A percentile compares a stretch with the other conserved stretches of the same genome.
Evolutionary conservation across 2,329 filamentous ascomycete genomes (phyloP).

Genomic region (Aureobasidium sp.): DNA sequence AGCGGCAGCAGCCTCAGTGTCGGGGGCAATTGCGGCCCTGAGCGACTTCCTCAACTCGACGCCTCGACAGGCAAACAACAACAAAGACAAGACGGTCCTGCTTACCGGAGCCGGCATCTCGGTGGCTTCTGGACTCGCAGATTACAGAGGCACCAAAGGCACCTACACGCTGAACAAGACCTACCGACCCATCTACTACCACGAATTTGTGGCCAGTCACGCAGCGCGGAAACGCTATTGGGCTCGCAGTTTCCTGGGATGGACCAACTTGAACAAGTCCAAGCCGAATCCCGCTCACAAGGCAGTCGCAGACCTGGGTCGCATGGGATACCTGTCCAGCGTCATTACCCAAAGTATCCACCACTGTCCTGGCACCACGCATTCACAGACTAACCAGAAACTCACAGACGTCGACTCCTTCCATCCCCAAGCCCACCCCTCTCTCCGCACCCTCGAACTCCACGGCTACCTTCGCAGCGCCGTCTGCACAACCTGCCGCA

Average conservation of each 20-base stretch:
- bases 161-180: conserved; percentile 89
- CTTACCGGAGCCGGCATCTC: conserved; percentile 85
- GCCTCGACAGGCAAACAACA: conserved; percentile 33
- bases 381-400: neutral
- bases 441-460: conserved; percentile 70
- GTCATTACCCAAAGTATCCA: conserved; percentile 75
- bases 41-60: conserved; percentile 64
- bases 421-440: conserved; percentile 69
- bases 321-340: conserved; percentile 62
- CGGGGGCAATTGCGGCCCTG: conserved; percentile 71
- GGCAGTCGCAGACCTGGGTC: conserved; percentile 65
- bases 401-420: conserved; percentile 78
- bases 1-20: conserved; percentile 58
- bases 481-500: conserved; percentile 71
- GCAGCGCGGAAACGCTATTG: conserved; percentile 88
- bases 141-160: conserved; percentile 83
- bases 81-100: conserved; percentile 55
- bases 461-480: conserved; percentile 83
- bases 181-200: conserved; percentile 86
- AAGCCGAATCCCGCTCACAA: conserved; percentile 72
- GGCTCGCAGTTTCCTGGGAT: conserved; percentile 90
- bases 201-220: conserved; percentile 77
- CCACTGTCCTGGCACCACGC: neutral
- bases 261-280: conserved; percentile 74
- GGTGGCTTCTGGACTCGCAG: conserved; percentile 83